Evolutionary conservation across 768 basidiomycete genomes (phyloP).

Genomic region (Neoboletus magnificus): DNA sequence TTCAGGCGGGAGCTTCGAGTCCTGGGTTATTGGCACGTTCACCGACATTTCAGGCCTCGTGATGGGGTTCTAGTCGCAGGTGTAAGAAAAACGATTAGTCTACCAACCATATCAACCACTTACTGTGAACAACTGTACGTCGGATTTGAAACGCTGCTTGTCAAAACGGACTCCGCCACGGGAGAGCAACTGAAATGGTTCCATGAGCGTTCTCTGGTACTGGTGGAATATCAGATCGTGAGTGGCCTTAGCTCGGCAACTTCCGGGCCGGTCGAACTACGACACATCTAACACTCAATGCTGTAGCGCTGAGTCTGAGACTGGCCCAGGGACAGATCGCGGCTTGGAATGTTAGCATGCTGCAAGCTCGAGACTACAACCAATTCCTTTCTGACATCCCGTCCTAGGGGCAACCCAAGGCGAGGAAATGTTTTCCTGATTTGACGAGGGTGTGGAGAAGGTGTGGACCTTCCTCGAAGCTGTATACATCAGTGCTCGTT

Average conservation of each 20-base stretch:
- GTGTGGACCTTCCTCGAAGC: background rate
- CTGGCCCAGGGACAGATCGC: too few relatives aligned
- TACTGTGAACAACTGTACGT: conserved; percentile 71
- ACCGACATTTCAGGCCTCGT: conserved; percentile 21
- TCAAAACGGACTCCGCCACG: conserved; percentile 82
- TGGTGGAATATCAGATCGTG: background rate
- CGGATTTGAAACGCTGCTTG: conserved; percentile 67
- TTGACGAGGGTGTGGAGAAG: too few relatives aligned
- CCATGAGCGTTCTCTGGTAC: conserved; percentile 44
- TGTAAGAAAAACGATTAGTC: background rate
- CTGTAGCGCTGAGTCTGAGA: too few relatives aligned
- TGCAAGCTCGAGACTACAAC: background rate
- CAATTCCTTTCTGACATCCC: background rate
- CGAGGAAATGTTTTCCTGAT: background rate
- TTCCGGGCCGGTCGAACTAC: conserved; percentile 6
- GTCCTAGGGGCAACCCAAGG: background rate
- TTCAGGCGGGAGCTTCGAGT: conserved; percentile 64
- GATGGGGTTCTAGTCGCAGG: conserved; percentile 23
- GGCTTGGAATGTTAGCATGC: background rate
- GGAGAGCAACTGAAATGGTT: conserved; percentile 87
- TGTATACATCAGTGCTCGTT: background rate
- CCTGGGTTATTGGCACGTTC: conserved; percentile 23
- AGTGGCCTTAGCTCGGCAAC: conserved; percentile 3
- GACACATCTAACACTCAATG: too few relatives aligned
- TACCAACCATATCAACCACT: conserved; percentile 7